Conservation (phyloP, 306 rosid genomes). For the Lablab purpureus region DNA sequence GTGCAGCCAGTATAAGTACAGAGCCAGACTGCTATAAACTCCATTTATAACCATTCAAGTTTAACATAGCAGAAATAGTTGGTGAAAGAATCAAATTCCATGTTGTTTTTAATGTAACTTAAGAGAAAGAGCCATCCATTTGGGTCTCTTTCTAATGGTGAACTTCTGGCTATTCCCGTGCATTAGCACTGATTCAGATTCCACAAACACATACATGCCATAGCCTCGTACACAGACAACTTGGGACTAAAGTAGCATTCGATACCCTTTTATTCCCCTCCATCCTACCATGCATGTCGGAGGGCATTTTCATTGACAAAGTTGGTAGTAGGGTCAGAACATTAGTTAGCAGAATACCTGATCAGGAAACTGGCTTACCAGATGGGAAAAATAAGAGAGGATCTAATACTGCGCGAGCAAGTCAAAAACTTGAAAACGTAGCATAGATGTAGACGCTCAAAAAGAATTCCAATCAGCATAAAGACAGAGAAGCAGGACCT, state of each 20-base stretch:
- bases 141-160: constrained; percentile 35
- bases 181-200: constrained; percentile 39
- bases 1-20: constrained; percentile 8
- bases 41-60: constrained; percentile 28
- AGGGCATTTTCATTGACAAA: constrained; percentile 35
- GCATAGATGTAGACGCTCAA: constrained; percentile 25
- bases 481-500: not conserved
- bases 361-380: constrained; percentile 26
- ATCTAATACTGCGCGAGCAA: not conserved
- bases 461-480: constrained; percentile 21
- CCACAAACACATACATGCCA: constrained; percentile 34
- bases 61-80: constrained; percentile 27
- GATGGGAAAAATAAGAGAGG: constrained; percentile 19
- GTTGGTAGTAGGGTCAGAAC: constrained; percentile 48
- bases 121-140: constrained; percentile 35
- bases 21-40: not conserved
- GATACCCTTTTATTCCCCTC: constrained; percentile 17
- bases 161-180: not conserved
- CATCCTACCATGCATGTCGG: constrained; percentile 48
- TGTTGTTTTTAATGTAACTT: constrained; percentile 13
- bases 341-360: constrained; percentile 23
- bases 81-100: constrained; percentile 20
- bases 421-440: constrained; percentile 37
- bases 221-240: constrained; percentile 36
- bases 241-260: constrained; percentile 35